Conservation (phyloP, 441 rosid genomes). For the Erodium chrysanthum region DNA sequence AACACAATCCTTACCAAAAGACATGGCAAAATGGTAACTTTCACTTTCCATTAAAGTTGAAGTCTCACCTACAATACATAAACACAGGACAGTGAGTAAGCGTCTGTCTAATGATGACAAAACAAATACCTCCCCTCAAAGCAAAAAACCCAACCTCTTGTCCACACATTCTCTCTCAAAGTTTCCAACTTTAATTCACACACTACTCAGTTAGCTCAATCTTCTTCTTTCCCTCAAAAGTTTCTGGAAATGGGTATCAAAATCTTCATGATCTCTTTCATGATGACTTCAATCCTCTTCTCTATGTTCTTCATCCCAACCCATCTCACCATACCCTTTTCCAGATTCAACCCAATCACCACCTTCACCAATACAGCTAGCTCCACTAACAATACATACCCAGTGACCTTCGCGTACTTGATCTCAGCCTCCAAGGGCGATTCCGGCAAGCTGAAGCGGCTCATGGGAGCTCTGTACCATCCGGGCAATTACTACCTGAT, state of each 20-base stretch:
- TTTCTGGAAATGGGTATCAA: slow-evolving; percentile 43
- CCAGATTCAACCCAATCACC: slow-evolving; percentile 27
- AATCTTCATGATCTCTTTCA: slow-evolving; percentile 43
- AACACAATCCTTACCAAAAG: neutral
- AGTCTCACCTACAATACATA: neutral
- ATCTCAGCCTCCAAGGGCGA: slow-evolving; percentile 60
- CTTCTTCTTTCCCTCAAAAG: slow-evolving; percentile 12
- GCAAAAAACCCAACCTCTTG: neutral
- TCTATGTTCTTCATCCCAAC: slow-evolving; percentile 41
- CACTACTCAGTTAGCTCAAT: neutral
- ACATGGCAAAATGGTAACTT: neutral
- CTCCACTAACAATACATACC: slow-evolving; percentile 31
- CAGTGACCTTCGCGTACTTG: slow-evolving; percentile 52
- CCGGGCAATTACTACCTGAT: slow-evolving; percentile 49
- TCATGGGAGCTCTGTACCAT: slow-evolving; percentile 45
- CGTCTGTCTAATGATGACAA: neutral
- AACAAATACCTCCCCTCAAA: neutral
- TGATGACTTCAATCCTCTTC: slow-evolving; percentile 40
- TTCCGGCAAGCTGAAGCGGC: slow-evolving; percentile 37
- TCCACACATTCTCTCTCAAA: neutral
- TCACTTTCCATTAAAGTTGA: neutral
- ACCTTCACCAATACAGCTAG: slow-evolving; percentile 27
- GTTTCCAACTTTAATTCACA: neutral
- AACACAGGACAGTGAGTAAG: neutral
- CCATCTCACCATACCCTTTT: slow-evolving; percentile 28